Percentiles rank a stretch among this genome's conserved stretches.
These are phyloP conservation scores for Stagonosporopsis tanaceti DNA, from an alignment of 2,329 filamentous ascomycete genomes.

Conservation along the genomic window DNA sequence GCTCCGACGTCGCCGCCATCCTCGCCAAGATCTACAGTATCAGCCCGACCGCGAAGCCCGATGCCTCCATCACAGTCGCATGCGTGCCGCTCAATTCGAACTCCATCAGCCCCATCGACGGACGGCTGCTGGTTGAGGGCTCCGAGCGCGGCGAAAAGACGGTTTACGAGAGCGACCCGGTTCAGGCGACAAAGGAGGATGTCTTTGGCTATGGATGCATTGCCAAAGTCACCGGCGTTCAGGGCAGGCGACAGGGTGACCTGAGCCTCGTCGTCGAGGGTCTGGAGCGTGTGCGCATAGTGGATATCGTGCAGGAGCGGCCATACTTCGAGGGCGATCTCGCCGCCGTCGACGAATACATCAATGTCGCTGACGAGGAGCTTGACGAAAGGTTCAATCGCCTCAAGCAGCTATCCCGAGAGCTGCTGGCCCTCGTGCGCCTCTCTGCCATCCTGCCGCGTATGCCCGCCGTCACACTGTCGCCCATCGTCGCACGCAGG, in stretches of 20 bases:
- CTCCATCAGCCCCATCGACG: conserved; percentile 71
- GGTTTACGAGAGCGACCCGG: conserved; percentile 60
- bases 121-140: conserved; percentile 76
- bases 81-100: conserved; percentile 87
- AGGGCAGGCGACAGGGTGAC: conserved; percentile 61
- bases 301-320: conserved; percentile 76
- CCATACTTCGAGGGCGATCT: conserved; percentile 89
- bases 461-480: conserved; percentile 70
- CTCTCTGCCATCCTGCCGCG: conserved; percentile 85
- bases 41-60: conserved; percentile 69
- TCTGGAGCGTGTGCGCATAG: conserved; percentile 76
- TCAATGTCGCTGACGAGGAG: conserved; percentile 52
- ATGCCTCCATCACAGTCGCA: conserved; percentile 78
- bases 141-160: conserved; percentile 55
- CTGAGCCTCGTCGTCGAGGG: conserved; percentile 89
- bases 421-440: conserved; percentile 83
- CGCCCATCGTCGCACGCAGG: conserved; percentile 83
- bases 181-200: conserved; percentile 62
- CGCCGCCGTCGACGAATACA: conserved; percentile 72
- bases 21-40: conserved; percentile 85
- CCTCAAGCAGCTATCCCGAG: conserved; percentile 83
- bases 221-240: conserved; percentile 58
- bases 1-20: conserved; percentile 87
- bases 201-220: conserved; percentile 85
- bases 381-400: conserved; percentile 77